These are phyloP conservation scores for Blastocystis hominis DNA, from an alignment of 352 stramenopile species.

Conservation along the genomic window DNA sequence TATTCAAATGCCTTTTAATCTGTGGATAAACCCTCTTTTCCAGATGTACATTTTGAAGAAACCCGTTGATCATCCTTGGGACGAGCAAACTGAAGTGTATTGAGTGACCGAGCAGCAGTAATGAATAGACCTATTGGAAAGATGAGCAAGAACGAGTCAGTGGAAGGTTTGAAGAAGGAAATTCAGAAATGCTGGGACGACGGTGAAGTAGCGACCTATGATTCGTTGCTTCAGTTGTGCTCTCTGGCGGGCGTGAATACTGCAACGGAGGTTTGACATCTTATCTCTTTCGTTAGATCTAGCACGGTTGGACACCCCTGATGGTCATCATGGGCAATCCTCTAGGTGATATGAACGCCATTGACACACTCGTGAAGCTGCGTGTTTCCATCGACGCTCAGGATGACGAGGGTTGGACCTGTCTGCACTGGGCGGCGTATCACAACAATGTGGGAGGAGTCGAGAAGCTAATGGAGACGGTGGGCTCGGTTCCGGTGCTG, in stretches of 20 bases:
- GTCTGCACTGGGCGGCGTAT: constrained; percentile 49
- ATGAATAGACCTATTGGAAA: constrained; percentile 21
- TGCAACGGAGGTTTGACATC: not conserved
- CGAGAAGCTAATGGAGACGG: constrained; percentile 5
- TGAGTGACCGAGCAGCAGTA: no score
- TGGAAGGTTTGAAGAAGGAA: not conserved
- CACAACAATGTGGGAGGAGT: constrained; percentile 52
- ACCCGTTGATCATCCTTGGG: constrained; percentile 12
- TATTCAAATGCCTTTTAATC: constrained; percentile 44
- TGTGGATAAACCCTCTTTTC: constrained; percentile 52
- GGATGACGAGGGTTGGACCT: constrained; percentile 39
- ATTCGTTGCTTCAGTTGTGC: not conserved
- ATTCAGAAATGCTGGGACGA: constrained; percentile 53
- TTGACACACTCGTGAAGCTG: not conserved
- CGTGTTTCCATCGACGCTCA: not conserved
- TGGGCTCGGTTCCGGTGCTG: not conserved
- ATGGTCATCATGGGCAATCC: constrained; percentile 57
- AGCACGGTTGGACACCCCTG: constrained; percentile 42
- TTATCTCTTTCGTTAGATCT: not conserved
- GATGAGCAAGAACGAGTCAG: constrained; percentile 22
- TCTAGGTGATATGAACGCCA: not conserved
- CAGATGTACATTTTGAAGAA: constrained; percentile 51
- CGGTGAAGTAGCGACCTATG: constrained; percentile 36
- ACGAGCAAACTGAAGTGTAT: constrained; percentile 48
- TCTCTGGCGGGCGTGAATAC: not conserved